phyloP scores from a whole-genome alignment of 768 basidiomycete species.

The Infundibulicybe gibba region DNA sequence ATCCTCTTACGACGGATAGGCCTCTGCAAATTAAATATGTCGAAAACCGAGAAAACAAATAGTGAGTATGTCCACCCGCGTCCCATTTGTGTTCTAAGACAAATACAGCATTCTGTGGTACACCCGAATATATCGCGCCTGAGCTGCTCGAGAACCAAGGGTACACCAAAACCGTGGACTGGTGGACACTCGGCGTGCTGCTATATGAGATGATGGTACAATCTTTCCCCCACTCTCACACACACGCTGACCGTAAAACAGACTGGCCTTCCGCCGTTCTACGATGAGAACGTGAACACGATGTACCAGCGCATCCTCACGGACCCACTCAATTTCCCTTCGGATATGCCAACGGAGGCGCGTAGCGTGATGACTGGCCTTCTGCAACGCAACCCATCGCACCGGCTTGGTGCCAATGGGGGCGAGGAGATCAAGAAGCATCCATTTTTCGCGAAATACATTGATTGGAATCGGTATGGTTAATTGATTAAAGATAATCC shows the following conservation, averaged over 20 bases:
- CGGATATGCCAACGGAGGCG: constrained; percentile 86
- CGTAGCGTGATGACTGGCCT: constrained; percentile 85
- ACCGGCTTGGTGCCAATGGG: constrained; percentile 86
- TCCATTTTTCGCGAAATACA: constrained; percentile 90
- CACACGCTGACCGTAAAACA: constrained; percentile 23
- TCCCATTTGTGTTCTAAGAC: constrained; percentile 1
- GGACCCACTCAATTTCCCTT: constrained; percentile 89
- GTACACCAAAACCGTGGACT: constrained; percentile 97
- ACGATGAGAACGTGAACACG: constrained; percentile 97
- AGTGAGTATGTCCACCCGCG: constrained; percentile 45
- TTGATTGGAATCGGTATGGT: constrained; percentile 82
- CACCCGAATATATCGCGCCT: constrained; percentile 97
- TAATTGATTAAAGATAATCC: not conserved
- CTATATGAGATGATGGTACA: constrained; percentile 94
- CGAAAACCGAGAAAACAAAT: constrained; percentile 95
- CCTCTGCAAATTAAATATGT: constrained; percentile 96
- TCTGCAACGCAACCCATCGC: constrained; percentile 83
- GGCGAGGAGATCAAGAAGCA: constrained; percentile 96
- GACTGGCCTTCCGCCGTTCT: constrained; percentile 97
- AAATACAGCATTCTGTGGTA: constrained; percentile 87
- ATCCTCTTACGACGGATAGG: constrained; percentile 31
- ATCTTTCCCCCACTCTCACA: constrained; percentile 6
- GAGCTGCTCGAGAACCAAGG: constrained; percentile 95
- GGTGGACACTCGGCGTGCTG: constrained; percentile 97
- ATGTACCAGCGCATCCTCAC: constrained; percentile 96